Percentiles rank a stretch among this genome's conserved stretches.
phyloP scores from a whole-genome alignment of 345 rosid species.

The Lagerstroemia speciosa region DNA sequence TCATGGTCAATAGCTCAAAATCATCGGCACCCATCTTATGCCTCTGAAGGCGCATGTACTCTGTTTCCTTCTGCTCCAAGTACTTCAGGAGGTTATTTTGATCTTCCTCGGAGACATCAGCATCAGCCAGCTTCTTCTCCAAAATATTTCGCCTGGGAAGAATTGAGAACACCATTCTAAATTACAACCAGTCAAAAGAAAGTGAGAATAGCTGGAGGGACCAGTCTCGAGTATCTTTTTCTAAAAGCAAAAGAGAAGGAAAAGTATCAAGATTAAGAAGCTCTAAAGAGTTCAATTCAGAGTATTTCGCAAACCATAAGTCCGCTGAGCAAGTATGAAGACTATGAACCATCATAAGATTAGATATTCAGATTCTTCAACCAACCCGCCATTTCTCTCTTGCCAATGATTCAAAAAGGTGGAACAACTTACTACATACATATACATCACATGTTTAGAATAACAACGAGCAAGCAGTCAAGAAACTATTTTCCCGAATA shows the following conservation, averaged over 20 bases:
- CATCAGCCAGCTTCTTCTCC: constrained; percentile 91
- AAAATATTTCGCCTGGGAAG: constrained; percentile 46
- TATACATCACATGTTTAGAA: neutral
- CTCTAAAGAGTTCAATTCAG: neutral
- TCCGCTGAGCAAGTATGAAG: neutral
- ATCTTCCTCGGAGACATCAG: constrained; percentile 95
- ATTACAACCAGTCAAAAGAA: neutral
- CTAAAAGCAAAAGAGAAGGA: neutral
- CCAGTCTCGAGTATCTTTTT: neutral
- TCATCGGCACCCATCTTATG: constrained; percentile 95
- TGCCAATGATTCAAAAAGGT: neutral
- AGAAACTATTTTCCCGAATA: neutral
- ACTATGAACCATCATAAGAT: neutral
- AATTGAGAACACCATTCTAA: neutral
- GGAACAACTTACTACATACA: neutral
- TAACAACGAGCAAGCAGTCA: neutral
- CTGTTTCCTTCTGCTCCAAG: constrained; percentile 91
- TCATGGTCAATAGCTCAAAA: constrained; percentile 41
- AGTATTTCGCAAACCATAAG: neutral
- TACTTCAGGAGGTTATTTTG: constrained; percentile 80
- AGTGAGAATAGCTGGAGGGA: neutral
- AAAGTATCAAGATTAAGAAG: neutral
- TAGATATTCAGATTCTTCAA: neutral
- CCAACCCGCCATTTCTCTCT: neutral
- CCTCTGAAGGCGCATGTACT: constrained; percentile 92